These are phyloP conservation scores for Podospora pseudocomata DNA, from an alignment of 495 filamentous ascomycete genomes.

Conservation along the genomic window DNA sequence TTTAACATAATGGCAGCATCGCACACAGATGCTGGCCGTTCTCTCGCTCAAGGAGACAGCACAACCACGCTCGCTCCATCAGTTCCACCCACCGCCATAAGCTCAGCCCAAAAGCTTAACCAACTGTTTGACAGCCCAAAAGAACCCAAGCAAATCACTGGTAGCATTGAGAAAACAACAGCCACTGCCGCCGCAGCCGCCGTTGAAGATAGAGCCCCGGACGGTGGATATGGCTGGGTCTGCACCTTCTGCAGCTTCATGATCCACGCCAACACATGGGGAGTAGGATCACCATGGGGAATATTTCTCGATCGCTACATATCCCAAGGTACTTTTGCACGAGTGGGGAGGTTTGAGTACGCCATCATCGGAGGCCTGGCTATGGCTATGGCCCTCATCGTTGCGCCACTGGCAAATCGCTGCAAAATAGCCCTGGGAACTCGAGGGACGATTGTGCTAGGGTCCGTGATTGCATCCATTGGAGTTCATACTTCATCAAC, in stretches of 20 bases:
- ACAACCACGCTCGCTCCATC: not conserved
- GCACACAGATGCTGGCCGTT: not conserved
- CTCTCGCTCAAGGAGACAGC: not conserved
- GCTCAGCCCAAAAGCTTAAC: not conserved
- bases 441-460: slow-evolving; percentile 50
- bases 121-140: not conserved
- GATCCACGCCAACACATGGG: slow-evolving; percentile 53
- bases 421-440: slow-evolving; percentile 49
- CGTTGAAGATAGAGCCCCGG: slow-evolving; percentile 32
- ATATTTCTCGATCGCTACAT: slow-evolving; percentile 61
- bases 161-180: not conserved
- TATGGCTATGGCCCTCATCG: slow-evolving; percentile 55
- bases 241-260: slow-evolving; percentile 47
- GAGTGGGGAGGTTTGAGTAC: slow-evolving; percentile 55
- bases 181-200: too few relatives aligned
- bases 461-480: slow-evolving; percentile 51
- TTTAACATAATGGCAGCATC: not conserved
- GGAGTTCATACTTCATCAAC: slow-evolving; percentile 57
- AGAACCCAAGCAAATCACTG: not conserved
- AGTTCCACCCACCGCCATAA: not conserved
- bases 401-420: slow-evolving; percentile 58
- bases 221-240: slow-evolving; percentile 62
- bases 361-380: slow-evolving; percentile 69
- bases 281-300: slow-evolving; percentile 55
- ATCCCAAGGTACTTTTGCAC: slow-evolving; percentile 51